A percentile compares a stretch with the other conserved stretches of the same genome.
phyloP scores from a whole-genome alignment of 1,139 yeast species.

The Lodderomyces theae region DNA sequence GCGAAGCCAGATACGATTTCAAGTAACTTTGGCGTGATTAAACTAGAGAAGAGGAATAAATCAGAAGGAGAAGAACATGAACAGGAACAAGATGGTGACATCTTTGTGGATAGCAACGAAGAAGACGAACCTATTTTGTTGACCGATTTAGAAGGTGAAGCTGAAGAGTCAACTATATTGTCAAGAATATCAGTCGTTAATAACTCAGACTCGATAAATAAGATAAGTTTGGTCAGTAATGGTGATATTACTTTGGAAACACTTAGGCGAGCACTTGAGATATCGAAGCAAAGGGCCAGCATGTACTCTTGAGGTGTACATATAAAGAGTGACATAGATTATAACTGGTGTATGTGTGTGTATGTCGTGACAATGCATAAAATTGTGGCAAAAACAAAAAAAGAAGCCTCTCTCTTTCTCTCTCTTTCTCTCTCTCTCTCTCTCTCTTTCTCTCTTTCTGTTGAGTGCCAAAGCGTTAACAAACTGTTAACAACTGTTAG shows the following conservation, averaged over 20 bases:
- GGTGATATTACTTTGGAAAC: conserved; percentile 44
- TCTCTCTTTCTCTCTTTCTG: no score
- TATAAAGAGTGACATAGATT: no score
- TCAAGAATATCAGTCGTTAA: conserved; percentile 42
- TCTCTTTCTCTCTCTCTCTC: no score
- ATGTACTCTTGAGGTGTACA: not conserved
- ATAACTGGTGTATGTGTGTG: not conserved
- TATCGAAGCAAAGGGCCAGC: conserved; percentile 11
- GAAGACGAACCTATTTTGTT: conserved; percentile 39
- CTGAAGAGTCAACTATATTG: conserved; percentile 57
- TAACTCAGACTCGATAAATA: conserved; percentile 16
- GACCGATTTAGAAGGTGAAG: conserved; percentile 76
- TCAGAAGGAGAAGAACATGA: not conserved
- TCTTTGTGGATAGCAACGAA: not conserved
- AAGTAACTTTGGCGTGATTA: conserved; percentile 65
- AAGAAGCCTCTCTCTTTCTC: no score
- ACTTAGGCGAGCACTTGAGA: conserved; percentile 42
- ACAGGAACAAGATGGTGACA: conserved; percentile 15
- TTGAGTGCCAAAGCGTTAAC: no score
- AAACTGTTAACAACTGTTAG: no score
- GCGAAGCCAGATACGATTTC: conserved; percentile 41
- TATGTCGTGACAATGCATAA: not conserved
- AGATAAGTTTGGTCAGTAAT: conserved; percentile 19
- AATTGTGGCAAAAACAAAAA: conserved; percentile 2
- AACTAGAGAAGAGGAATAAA: conserved; percentile 12